These are phyloP conservation scores for Solanum commersonii DNA, from an alignment of 257 asterid genomes.

Conservation along the genomic window DNA sequence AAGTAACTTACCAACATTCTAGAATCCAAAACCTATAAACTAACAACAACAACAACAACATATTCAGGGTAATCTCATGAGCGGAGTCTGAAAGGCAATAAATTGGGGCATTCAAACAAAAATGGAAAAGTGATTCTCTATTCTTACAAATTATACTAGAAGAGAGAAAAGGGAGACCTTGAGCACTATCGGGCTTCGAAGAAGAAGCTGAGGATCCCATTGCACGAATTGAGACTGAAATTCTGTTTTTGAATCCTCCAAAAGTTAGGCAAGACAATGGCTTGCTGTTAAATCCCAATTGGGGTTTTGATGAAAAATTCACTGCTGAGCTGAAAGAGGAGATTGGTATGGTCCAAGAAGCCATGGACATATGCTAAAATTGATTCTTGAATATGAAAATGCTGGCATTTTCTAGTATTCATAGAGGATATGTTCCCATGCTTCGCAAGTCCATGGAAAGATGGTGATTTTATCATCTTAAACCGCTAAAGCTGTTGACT, in stretches of 20 bases:
- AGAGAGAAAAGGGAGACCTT: slow-evolving; percentile 23
- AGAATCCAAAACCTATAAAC: background rate
- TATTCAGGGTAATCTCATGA: background rate
- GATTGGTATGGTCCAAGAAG: slow-evolving; percentile 17
- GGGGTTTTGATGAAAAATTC: slow-evolving; percentile 28
- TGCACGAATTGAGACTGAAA: slow-evolving; percentile 33
- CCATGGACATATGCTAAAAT: slow-evolving; percentile 23
- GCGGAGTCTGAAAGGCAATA: background rate
- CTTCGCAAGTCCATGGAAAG: background rate
- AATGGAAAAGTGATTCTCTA: background rate
- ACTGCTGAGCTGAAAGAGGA: slow-evolving; percentile 10
- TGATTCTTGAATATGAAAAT: background rate
- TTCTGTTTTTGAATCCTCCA: slow-evolving; percentile 4
- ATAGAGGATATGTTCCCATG: background rate
- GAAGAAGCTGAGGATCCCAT: slow-evolving; percentile 84
- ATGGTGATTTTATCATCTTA: background rate
- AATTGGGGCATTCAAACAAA: background rate
- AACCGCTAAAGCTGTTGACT: background rate
- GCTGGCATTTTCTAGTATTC: background rate
- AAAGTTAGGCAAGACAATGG: slow-evolving; percentile 11
- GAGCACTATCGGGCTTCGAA: slow-evolving; percentile 45
- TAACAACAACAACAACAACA: background rate
- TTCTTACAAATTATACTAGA: background rate
- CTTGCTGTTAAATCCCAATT: slow-evolving; percentile 5
- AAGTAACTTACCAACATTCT: background rate